Conservation (phyloP, 2,329 filamentous ascomycete genomes). For the Penicillium sp. region DNA sequence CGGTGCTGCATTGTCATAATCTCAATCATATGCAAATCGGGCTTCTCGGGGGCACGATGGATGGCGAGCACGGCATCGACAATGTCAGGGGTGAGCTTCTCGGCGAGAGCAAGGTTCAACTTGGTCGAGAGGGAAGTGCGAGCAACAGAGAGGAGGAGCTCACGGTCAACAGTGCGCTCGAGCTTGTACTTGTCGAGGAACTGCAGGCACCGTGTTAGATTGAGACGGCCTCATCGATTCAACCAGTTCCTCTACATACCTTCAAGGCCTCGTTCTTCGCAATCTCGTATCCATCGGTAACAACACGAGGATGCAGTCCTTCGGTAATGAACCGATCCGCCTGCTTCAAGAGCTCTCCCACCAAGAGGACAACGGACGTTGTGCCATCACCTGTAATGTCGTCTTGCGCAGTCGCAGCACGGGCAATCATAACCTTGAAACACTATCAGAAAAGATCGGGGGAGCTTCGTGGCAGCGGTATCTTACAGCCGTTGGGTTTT, state of each 20-base stretch:
- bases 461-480: slow-evolving; percentile 5
- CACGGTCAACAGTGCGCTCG: slow-evolving; percentile 80
- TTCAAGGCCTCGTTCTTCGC: slow-evolving; percentile 90
- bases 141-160: slow-evolving; percentile 88
- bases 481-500: slow-evolving; percentile 89
- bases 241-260: slow-evolving; percentile 46
- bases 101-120: slow-evolving; percentile 81
- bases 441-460: slow-evolving; percentile 20
- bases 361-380: slow-evolving; percentile 90
- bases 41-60: slow-evolving; percentile 83
- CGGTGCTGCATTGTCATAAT: slow-evolving; percentile 99
- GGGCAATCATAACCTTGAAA: slow-evolving; percentile 62
- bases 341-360: slow-evolving; percentile 96
- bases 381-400: slow-evolving; percentile 98
- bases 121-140: slow-evolving; percentile 94
- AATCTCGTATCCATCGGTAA: slow-evolving; percentile 96
- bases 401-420: slow-evolving; percentile 92
- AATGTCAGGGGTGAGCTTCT: slow-evolving; percentile 89
- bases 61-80: slow-evolving; percentile 96
- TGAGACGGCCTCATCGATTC: neutral
- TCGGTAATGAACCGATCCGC: slow-evolving; percentile 94
- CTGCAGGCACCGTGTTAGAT: slow-evolving; percentile 43
- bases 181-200: slow-evolving; percentile 96
- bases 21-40: slow-evolving; percentile 97
- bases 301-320: slow-evolving; percentile 92